phyloP scores from a whole-genome alignment of 495 filamentous ascomycete genomes.

The Jackrogersella minutella region DNA sequence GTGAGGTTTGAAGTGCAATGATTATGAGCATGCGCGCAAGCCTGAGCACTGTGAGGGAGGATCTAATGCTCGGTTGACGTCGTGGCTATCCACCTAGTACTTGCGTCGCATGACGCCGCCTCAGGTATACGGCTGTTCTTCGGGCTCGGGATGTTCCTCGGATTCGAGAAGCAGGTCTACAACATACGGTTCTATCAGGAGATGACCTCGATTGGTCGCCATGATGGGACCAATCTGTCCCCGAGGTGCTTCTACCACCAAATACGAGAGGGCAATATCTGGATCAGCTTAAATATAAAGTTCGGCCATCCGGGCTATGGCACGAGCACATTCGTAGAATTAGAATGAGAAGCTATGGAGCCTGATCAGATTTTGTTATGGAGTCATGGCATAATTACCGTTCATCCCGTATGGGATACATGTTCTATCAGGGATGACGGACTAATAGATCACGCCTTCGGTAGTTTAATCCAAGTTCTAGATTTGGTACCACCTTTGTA shows the following conservation, averaged over 20 bases:
- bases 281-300: not conserved
- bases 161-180: not conserved
- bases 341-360: not conserved
- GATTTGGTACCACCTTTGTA: not conserved
- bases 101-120: too few species aligned
- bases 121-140: too few species aligned
- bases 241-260: too few species aligned
- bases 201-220: too few species aligned
- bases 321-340: not conserved
- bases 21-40: not conserved
- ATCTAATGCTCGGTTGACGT: not conserved
- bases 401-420: not conserved
- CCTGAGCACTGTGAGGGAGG: not conserved
- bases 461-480: not conserved
- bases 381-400: not conserved
- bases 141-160: too few species aligned
- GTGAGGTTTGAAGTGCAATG: constrained; percentile 37
- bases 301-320: not conserved
- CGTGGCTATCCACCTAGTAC: not conserved
- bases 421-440: not conserved
- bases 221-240: too few species aligned
- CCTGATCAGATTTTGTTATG: not conserved
- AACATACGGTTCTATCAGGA: too few species aligned
- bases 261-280: too few species aligned
- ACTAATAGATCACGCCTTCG: not conserved